A percentile compares a stretch with the other conserved stretches of the same genome.
phyloP scores from a whole-genome alignment of 163 green algal genomes.

The Volvox carteri region DNA sequence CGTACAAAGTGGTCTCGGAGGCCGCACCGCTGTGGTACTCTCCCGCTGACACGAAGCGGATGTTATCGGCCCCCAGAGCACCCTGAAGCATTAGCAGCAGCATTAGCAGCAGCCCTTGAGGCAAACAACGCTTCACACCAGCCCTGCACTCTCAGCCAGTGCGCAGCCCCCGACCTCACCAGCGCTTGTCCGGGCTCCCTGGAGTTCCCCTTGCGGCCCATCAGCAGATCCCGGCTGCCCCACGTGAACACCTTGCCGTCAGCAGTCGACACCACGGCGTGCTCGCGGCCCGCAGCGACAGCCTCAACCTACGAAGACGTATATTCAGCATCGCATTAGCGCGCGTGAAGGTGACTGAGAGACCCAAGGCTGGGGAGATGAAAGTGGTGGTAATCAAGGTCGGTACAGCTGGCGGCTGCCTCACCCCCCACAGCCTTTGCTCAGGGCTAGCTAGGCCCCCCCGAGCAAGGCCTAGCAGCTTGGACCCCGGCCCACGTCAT shows the following conservation, averaged over 20 bases:
- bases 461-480: no score
- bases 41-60: constrained; percentile 66
- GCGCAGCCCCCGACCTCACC: background rate
- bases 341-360: no score
- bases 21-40: constrained; percentile 79
- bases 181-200: constrained; percentile 33
- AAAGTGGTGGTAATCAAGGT: no score
- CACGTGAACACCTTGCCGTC: constrained; percentile 71
- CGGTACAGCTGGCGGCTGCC: no score
- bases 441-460: no score
- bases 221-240: constrained; percentile 59
- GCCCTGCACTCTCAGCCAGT: background rate
- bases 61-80: constrained; percentile 51
- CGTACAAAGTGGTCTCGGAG: constrained; percentile 58
- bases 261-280: constrained; percentile 65
- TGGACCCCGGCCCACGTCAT: no score
- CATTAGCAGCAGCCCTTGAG: background rate
- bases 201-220: constrained; percentile 42
- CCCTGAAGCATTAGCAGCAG: constrained; percentile 16
- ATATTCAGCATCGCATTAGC: no score
- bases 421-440: no score
- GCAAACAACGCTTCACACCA: background rate
- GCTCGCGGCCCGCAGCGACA: constrained; percentile 70
- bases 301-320: constrained; percentile 49
- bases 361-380: no score